Evolutionary conservation across 2,329 filamentous ascomycete species (phyloP).

Genomic region (Penicillium psychrosexuale): DNA sequence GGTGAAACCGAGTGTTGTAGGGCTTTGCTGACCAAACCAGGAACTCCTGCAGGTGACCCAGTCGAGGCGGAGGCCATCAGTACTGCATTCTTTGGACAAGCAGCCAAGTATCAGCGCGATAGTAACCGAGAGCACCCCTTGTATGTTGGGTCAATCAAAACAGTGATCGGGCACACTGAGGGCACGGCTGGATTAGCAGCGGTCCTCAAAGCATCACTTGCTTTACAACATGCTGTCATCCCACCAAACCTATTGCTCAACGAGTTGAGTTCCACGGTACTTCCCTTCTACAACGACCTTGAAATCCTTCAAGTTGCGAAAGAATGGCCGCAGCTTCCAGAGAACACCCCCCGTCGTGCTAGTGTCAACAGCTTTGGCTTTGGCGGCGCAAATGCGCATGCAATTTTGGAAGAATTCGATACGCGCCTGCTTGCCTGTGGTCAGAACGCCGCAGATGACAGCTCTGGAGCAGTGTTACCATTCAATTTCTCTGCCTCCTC

Average conservation of each 20-base stretch:
- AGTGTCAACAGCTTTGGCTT: conserved; percentile 49
- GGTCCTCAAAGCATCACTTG: conserved; percentile 37
- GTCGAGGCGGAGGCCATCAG: conserved; percentile 25
- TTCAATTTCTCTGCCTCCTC: conserved; percentile 25
- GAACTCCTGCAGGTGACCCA: conserved; percentile 25
- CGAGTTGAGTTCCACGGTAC: conserved; percentile 24
- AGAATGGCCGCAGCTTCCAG: conserved; percentile 22
- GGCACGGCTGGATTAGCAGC: conserved; percentile 33
- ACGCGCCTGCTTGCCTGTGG: background rate
- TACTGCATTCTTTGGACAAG: conserved; percentile 18
- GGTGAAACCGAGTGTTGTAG: too few species aligned
- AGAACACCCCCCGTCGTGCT: conserved; percentile 30
- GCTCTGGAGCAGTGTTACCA: conserved; percentile 1
- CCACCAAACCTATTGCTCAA: conserved; percentile 32
- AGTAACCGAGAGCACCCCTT: conserved; percentile 7
- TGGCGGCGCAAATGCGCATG: conserved; percentile 39
- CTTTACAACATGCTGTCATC: conserved; percentile 39
- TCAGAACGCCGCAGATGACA: background rate
- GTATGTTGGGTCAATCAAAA: conserved; percentile 35
- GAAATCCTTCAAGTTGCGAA: conserved; percentile 20
- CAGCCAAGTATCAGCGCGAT: conserved; percentile 9
- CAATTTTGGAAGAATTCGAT: conserved; percentile 38
- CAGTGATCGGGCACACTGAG: conserved; percentile 37
- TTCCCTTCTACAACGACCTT: conserved; percentile 25
- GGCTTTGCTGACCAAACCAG: conserved; percentile 3